Base-by-base conservation (phyloP, 2,329 filamentous ascomycete genomes). In the Aspergillus quadricinctus region DNA sequence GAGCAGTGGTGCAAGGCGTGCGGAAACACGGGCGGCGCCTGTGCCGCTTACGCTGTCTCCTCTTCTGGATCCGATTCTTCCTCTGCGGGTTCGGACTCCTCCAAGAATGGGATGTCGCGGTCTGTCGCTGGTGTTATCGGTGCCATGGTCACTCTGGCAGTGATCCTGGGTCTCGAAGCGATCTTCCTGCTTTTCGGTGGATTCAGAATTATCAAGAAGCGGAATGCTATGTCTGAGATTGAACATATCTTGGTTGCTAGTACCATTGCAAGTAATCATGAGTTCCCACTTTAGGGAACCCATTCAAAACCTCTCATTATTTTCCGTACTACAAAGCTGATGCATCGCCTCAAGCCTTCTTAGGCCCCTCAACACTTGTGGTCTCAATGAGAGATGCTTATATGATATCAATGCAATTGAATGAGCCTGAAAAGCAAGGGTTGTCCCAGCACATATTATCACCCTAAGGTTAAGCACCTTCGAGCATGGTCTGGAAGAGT, bases 51-150 rank as follows among this genome's bases (percentile, higher is more conserved):
- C 53, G 69, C 71, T 9, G 62, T 70, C 11, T 63, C 72, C 1
- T 60, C 61, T 21, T 55, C 64, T 23, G 67, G 63, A 41, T 68
- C 69, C 19, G 59, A 62, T 11, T 67, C 67, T 1, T 60, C 64
- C 7, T 64, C 73, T 4, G 52, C 57, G 8, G 50, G 54, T 11
- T 60, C 65, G 27, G 57, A 57, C 25, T 51, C 57, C 7, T 51
- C 53, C 43, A 65, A 62, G 19, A 70, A 74, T 52, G 81, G 82
- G 8, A 78, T 95, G 28, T 88, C 87, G 51, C 83, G 80, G 40
- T 81, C 84, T 5, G 85, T 92, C n/a, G 90, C 89, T 0, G 90
- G 91, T 52, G 90, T 93, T 4, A 92, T 95, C 66, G 86, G 86
- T 37, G 86, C 86, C 0, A 82, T 88, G 79, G 85, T 88, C 19